Percentiles rank a stretch among this genome's conserved stretches.
Conservation (phyloP, 768 basidiomycete species). For the Termitomyces sp. region DNA sequence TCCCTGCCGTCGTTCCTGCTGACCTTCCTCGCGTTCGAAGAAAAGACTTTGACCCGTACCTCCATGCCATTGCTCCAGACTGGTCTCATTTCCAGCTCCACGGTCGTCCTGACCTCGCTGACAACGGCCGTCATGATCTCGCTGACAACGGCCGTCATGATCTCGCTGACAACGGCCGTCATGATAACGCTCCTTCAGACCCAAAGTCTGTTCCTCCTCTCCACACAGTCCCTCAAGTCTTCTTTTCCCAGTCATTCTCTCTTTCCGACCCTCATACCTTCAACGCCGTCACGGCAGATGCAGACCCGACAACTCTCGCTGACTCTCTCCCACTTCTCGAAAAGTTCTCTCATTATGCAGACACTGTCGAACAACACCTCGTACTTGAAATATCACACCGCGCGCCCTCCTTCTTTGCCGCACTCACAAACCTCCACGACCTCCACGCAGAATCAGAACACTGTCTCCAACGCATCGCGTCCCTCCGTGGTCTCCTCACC, state of each 20-base stretch:
- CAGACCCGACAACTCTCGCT: slow-evolving; percentile 58
- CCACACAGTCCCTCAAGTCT: slow-evolving; percentile 71
- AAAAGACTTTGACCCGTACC: slow-evolving; percentile 82
- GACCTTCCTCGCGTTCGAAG: slow-evolving; percentile 76
- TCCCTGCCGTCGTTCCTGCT: slow-evolving; percentile 67
- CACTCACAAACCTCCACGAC: slow-evolving; percentile 89
- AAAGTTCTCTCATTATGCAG: slow-evolving; percentile 86
- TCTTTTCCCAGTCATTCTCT: slow-evolving; percentile 75
- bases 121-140: slow-evolving; percentile 20
- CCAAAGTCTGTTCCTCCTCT: slow-evolving; percentile 58
- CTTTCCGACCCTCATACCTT: slow-evolving; percentile 78
- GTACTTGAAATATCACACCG: slow-evolving; percentile 87
- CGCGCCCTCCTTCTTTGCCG: slow-evolving; percentile 93
- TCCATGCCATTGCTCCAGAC: slow-evolving; percentile 63
- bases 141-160: slow-evolving; percentile 26
- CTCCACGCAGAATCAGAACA: slow-evolving; percentile 85
- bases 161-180: no score
- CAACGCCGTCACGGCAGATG: slow-evolving; percentile 57
- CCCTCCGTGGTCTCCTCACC: slow-evolving; percentile 63
- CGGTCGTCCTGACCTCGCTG: slow-evolving; percentile 23
- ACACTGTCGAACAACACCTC: slow-evolving; percentile 92
- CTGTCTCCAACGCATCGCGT: slow-evolving; percentile 71
- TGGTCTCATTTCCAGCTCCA: slow-evolving; percentile 68
- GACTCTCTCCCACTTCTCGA: slow-evolving; percentile 76
- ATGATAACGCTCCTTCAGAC: slow-evolving; percentile 13